Conservation (phyloP, 371 early-diverging fungal genomes). For the Synchytrium microbalum region DNA sequence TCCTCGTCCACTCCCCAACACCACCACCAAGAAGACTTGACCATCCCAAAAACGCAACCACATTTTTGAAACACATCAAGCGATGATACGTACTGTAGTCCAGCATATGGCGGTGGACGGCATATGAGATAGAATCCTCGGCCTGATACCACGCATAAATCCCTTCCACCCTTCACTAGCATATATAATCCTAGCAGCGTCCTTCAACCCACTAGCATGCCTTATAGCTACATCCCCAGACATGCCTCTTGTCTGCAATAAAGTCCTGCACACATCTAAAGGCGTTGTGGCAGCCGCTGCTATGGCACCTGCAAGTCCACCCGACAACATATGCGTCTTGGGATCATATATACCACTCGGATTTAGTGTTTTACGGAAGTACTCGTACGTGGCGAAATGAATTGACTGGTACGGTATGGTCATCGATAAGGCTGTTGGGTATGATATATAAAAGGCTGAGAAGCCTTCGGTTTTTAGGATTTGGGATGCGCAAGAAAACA, state of each 20-base stretch:
- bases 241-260: slow-evolving; percentile 83
- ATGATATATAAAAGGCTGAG: slow-evolving; percentile 79
- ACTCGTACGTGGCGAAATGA: slow-evolving; percentile 86
- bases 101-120: slow-evolving; percentile 92
- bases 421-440: slow-evolving; percentile 85
- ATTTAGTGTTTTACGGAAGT: slow-evolving; percentile 63
- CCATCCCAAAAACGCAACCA: too few relatives aligned
- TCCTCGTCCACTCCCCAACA: too few relatives aligned
- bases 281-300: slow-evolving; percentile 90
- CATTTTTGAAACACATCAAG: too few relatives aligned
- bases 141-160: slow-evolving; percentile 72
- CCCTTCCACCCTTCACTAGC: slow-evolving; percentile 65
- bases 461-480: slow-evolving; percentile 69
- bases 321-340: slow-evolving; percentile 72
- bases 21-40: too few relatives aligned
- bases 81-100: slow-evolving; percentile 53
- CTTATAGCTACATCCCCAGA: slow-evolving; percentile 60
- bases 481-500: slow-evolving; percentile 55
- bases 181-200: slow-evolving; percentile 68
- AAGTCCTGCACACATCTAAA: slow-evolving; percentile 86
- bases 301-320: slow-evolving; percentile 82
- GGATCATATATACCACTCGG: slow-evolving; percentile 77
- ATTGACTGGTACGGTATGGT: slow-evolving; percentile 85
- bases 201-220: slow-evolving; percentile 56
- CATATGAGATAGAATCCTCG: slow-evolving; percentile 78